These are phyloP conservation scores for Nymphaea colorata DNA, from an alignment of 164 flowering plant species.

Conservation along the genomic window DNA sequence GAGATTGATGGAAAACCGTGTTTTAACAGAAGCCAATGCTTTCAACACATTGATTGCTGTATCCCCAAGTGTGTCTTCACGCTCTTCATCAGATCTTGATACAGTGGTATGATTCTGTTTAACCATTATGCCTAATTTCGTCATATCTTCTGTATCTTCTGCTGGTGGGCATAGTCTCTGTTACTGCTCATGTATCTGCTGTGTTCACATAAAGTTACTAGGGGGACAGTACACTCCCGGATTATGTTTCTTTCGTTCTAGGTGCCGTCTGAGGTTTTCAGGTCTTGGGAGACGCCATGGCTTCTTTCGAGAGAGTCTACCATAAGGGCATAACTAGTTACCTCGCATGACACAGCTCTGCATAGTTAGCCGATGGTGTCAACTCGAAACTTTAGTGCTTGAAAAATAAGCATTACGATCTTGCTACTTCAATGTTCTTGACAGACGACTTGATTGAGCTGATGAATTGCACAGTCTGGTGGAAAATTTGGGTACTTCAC, in stretches of 20 bases:
- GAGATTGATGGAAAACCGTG: constrained; percentile 35
- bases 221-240: too few relatives aligned
- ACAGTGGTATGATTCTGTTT: constrained; percentile 41
- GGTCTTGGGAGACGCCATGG: too few relatives aligned
- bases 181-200: not conserved
- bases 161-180: not conserved
- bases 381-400: not conserved
- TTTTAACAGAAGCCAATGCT: constrained; percentile 51
- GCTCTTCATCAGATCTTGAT: constrained; percentile 68
- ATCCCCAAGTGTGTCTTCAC: constrained; percentile 44
- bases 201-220: too few relatives aligned
- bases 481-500: not conserved
- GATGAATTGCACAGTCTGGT: not conserved
- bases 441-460: not conserved
- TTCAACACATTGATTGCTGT: constrained; percentile 57
- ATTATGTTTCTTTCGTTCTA: too few relatives aligned
- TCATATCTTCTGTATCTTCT: not conserved
- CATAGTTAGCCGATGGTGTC: not conserved
- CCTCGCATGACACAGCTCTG: too few relatives aligned
- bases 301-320: too few relatives aligned
- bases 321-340: too few relatives aligned
- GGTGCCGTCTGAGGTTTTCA: too few relatives aligned
- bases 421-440: not conserved
- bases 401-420: not conserved
- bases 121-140: not conserved